Base-by-base conservation (phyloP, 2,329 filamentous ascomycete genomes). In the Penicillium sp. region DNA sequence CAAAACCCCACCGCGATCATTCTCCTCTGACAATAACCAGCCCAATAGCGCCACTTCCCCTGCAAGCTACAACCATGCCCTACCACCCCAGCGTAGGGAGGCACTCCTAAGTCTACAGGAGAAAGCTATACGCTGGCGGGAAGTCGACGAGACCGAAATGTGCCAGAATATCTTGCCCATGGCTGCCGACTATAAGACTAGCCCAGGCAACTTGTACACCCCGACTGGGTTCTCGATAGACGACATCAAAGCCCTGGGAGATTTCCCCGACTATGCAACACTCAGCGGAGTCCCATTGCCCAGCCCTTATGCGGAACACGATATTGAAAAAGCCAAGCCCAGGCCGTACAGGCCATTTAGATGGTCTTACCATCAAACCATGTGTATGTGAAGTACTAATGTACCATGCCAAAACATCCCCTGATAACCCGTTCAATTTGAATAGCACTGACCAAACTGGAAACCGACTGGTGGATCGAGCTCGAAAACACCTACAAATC, bases 381-480 rank as follows among this genome's bases (percentile, higher is more conserved):
- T 96, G 92, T 91, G 91, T 94, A 85, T 69, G 89, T 83, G 24
- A 24, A 12, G 17, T 44, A 8, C 49, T n/a, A 13, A 12, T 19
- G 15, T 3, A 33, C 6, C 13, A 8, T 8, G 22, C 24, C 24
- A 15, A 56, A 40, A 2, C 33, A 24, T 10, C 4, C 12, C 15
- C 45, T 59, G 28, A 53, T 13, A 28, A 24, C 28, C 0, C 10
- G 0, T 44, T 4, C 6, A 28, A 19, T 53, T 19, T 28, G 22
- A 59, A 53, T 62, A 95, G 91, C 91, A 1, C 80, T 94, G 9
- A 88, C 85, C 47, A 96, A 92, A 68, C 80, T 95, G 75, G 91
- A 96, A 64, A 80, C 88, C 0, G 89, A 96, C 73, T 96, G 89
- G 86, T 96, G 92, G 92, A 81, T 96, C n/a, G 92, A 96, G 77